Evolutionary conservation across 306 rosid species (phyloP), one percentile per base, ranked within the genome.

Genomic region (Pachyrhizus erosus): DNA sequence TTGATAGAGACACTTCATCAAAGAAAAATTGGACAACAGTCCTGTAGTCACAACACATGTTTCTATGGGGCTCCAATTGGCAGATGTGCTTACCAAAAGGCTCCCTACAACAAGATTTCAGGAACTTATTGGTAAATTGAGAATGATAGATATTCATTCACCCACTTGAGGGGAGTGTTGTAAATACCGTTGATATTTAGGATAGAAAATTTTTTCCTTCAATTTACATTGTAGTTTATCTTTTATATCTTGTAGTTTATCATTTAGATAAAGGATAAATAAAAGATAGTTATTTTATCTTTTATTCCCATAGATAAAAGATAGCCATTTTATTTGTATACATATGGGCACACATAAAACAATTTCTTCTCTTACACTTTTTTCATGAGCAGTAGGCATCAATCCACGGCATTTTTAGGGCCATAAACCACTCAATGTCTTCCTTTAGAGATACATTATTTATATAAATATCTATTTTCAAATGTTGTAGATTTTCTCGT

Each of bases 401-500:
- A 69, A 75, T 51, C 12, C 70, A 26, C 48, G 4, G 5, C 51
- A 14, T 75, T 49, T 14, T 54, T 11, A 42, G 70, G 57, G 75
- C 21, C 55, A 55, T 84, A 66, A 54, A 52, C 65, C 61, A 21
- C 21, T 11, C 37, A 42, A 13, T 79, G 76, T 83, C 77, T 83
- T 83, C 80, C 54, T 77, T 23, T 52, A 75, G 55, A 76, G 21
- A 69, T 61, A 17, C 72, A 74, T 23, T 75, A 52, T 70, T 83
- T 83, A 75, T 77, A 54, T 62, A 45, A 34, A 72, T 71, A 72
- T 73, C 85, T 84, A 76, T 84, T 81, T 78, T 87, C 85, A 84
- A 72, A 49, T 74, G 80, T 45, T 87, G 80, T 87, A 68, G 78
- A 84, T 70, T 71, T 76, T 88, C 72, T 84, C 67, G 73, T 76